phyloP scores from a whole-genome alignment of 257 asterid species.

The Primulina eburnea region DNA sequence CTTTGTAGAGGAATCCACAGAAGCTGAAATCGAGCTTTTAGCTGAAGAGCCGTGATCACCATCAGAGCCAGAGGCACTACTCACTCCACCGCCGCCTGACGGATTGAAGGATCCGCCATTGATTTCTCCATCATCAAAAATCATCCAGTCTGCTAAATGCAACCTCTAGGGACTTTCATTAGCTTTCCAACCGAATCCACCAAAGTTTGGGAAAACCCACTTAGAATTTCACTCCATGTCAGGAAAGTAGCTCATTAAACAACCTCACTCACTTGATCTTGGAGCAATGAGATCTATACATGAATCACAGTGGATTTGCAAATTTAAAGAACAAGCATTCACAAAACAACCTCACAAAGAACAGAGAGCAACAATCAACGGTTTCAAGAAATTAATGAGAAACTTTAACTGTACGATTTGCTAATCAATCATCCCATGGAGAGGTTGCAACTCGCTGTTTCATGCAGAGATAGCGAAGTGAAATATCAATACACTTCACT shows the following conservation, averaged over 20 bases:
- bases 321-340: conserved; percentile 7
- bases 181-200: conserved; percentile 47
- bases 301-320: conserved; percentile 35
- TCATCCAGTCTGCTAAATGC: conserved; percentile 66
- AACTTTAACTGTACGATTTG: conserved; percentile 22
- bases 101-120: conserved; percentile 61
- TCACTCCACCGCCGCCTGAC: conserved; percentile 48
- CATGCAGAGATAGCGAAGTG: conserved; percentile 6
- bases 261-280: conserved; percentile 26
- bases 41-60: conserved; percentile 65
- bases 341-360: conserved; percentile 17
- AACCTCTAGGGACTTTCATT: conserved; percentile 56
- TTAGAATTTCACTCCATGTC: conserved; percentile 77
- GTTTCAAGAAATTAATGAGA: conserved; percentile 1
- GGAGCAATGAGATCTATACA: conserved; percentile 29
- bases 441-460: conserved; percentile 24
- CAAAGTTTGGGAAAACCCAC: conserved; percentile 76
- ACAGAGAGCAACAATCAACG: neutral
- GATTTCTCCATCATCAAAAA: conserved; percentile 60
- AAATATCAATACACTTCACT: conserved; percentile 3
- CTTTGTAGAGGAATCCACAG: conserved; percentile 61
- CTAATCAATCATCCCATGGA: conserved; percentile 34
- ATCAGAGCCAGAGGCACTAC: conserved; percentile 62
- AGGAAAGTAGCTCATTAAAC: conserved; percentile 32
- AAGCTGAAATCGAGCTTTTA: conserved; percentile 79